Base-by-base conservation (phyloP, 352 stramenopile genomes). In the Aphanomyces stellatus region DNA sequence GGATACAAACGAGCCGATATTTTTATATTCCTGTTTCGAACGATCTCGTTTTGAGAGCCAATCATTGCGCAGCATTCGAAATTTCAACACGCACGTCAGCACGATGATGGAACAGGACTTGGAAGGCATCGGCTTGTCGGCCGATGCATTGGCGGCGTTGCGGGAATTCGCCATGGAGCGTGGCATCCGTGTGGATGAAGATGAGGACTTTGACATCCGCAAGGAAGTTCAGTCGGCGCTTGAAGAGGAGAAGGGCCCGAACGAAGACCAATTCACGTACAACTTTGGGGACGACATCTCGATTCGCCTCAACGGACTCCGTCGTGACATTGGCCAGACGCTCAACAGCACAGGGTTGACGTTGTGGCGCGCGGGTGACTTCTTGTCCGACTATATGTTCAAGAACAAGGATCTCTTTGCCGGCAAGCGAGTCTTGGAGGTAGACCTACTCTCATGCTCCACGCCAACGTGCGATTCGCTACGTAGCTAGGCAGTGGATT, bases 401-500 rank as follows among this genome's bases (percentile, higher is more conserved):
- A 69, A 70, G 25, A 49, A 85, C 53, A 75, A 72, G 40, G 15
- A 48, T 13, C 34, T 64, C 11, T 64, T 64, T 57, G 59, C 27
- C 6, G 31, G 35, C 59, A 66, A 66, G 42, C 46, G 42, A 8
- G 42, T 53, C 13, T 41, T 66, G 2, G 59, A 66, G 59, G 59
- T 66, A 43, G 2, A 8, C 30, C 51, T 22, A 25, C 4, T 33
- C 10, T 24, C 10, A 10, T 41, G n/a, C 22, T 51, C 1, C 19
- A 22, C 8, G 8, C n/a, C 10, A 30, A 25, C 17, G 70, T 75
- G 22, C 80, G 80, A 40, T 51, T 51, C 3, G 69, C 46, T 63
- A 85, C 53, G 66, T 87, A 87, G 35, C 57, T 87, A 35, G 79
- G 79, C 61, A 87, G 79, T 56, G 79, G 79, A 24, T 75, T 87